A percentile compares a stretch with the other conserved stretches of the same genome.
Conservation (phyloP, 1,139 yeast species). For the Blastobotrys raffinosifermentans region DNA sequence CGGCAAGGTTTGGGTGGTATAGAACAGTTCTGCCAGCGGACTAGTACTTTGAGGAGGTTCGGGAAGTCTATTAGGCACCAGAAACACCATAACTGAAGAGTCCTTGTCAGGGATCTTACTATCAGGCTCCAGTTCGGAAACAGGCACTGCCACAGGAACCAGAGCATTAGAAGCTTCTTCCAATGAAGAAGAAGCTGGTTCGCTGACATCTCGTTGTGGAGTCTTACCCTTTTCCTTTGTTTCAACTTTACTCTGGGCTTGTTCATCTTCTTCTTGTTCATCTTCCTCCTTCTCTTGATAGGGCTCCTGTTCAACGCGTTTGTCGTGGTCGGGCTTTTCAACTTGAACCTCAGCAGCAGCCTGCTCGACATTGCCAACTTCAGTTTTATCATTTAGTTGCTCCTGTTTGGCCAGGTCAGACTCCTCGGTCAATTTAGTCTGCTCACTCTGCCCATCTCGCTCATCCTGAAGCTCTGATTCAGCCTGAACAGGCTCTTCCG, state of each 20-base stretch:
- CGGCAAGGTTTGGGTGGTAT: conserved; percentile 83
- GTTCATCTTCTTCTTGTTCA: conserved; percentile 1
- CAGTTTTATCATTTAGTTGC: conserved; percentile 1
- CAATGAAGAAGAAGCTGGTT: neutral
- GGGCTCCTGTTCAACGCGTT: neutral
- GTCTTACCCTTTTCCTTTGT: neutral
- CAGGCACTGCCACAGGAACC: conserved; percentile 12
- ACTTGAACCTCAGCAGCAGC: neutral
- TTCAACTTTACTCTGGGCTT: neutral
- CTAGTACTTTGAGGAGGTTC: conserved; percentile 29
- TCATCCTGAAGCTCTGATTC: neutral
- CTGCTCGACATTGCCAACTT: neutral
- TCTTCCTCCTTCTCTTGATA: neutral
- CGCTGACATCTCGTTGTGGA: neutral
- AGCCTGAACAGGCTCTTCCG: neutral
- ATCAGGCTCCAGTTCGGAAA: conserved; percentile 14
- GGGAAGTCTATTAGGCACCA: conserved; percentile 34
- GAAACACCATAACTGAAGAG: conserved; percentile 27
- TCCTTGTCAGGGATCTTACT: no score
- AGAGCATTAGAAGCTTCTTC: neutral
- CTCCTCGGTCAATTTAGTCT: neutral
- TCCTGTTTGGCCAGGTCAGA: neutral
- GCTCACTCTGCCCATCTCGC: neutral
- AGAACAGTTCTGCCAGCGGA: conserved; percentile 79
- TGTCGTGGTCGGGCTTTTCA: neutral